A percentile compares a stretch with the other conserved stretches of the same genome.
Evolutionary conservation across 179 eudicot species (phyloP).

Genomic region (Corrigiola litoralis): DNA sequence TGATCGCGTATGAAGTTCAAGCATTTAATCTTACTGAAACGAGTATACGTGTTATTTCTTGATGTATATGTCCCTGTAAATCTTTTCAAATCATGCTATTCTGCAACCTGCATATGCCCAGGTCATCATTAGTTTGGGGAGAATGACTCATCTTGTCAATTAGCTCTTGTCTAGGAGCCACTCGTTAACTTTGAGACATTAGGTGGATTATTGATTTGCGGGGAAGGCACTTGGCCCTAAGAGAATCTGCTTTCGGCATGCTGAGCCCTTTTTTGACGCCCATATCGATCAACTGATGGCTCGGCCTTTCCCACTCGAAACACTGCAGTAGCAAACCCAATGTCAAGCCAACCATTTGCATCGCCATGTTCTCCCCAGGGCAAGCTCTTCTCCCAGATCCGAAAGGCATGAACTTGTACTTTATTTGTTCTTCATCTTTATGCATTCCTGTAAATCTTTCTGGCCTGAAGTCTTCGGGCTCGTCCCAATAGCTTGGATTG

Average conservation of each 20-base stretch:
- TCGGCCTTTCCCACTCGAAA: constrained; percentile 22
- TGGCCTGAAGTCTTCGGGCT: constrained; percentile 25
- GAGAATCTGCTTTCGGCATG: constrained; percentile 21
- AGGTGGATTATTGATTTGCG: constrained; percentile 8
- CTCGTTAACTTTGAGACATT: constrained; percentile 12
- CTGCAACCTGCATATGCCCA: no score
- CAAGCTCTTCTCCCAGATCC: constrained; percentile 29
- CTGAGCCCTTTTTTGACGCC: constrained; percentile 17
- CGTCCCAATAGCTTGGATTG: constrained; percentile 19
- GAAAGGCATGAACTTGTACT: constrained; percentile 28
- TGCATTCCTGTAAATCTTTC: constrained; percentile 25
- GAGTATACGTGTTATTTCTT: no score
- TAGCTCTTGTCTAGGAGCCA: no score
- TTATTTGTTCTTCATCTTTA: constrained; percentile 20
- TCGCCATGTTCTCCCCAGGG: constrained; percentile 28
- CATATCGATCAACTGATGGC: constrained; percentile 20
- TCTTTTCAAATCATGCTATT: no score
- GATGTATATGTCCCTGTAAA: no score
- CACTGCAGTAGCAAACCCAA: constrained; percentile 25
- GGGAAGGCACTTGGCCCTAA: constrained; percentile 17
- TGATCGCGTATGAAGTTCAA: background rate
- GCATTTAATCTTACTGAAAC: background rate
- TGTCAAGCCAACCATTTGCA: constrained; percentile 21
- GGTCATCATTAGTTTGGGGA: background rate
- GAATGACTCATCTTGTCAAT: background rate